These are phyloP conservation scores for Yarrowia sp. DNA, from an alignment of 805 yeast genomes.

Conservation along the genomic window DNA sequence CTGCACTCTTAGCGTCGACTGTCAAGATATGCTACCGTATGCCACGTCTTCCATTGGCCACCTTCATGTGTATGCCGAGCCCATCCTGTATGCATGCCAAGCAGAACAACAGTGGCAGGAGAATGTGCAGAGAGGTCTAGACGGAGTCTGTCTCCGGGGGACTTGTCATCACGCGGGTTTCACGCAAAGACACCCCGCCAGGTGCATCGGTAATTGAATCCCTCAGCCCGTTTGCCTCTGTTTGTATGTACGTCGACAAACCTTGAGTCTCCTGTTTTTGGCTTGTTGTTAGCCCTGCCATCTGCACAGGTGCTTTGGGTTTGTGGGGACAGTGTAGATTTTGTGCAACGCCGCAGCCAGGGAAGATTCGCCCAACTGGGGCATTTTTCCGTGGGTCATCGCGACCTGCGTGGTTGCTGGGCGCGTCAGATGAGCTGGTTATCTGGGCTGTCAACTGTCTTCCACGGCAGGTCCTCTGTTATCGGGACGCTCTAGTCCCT, in stretches of 20 bases:
- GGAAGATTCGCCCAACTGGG: background rate
- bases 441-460: background rate
- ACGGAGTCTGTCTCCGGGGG: background rate
- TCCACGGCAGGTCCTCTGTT: background rate
- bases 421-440: too few species aligned
- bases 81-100: constrained; percentile 20
- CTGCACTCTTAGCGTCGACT: background rate
- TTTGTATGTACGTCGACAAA: background rate
- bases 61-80: background rate
- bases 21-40: background rate
- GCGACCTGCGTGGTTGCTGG: background rate
- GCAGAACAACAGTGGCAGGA: background rate
- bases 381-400: background rate
- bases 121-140: background rate
- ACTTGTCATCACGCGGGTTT: background rate
- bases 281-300: constrained; percentile 17
- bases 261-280: constrained; percentile 22
- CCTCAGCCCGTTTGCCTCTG: background rate
- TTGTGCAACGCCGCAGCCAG: constrained; percentile 10
- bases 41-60: background rate
- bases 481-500: background rate
- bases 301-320: constrained; percentile 2
- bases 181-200: background rate
- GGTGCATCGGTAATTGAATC: constrained; percentile 12
- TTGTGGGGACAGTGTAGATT: constrained; percentile 22